Conservation (phyloP, 495 filamentous ascomycete species). For the Lophium mytilinum region DNA sequence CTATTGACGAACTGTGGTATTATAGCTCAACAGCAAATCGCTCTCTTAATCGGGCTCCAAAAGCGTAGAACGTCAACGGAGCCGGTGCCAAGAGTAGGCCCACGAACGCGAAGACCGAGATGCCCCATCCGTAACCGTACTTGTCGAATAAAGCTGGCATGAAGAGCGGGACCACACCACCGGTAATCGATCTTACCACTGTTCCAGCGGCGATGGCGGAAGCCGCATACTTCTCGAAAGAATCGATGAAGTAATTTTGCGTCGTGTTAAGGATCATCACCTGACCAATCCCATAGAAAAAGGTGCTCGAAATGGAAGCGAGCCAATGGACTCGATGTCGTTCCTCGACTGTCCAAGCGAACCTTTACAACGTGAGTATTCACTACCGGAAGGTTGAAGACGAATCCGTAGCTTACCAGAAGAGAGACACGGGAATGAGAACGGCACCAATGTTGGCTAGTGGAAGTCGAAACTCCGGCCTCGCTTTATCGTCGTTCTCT, state of each 20-base stretch:
- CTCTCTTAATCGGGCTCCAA: slow-evolving; percentile 3
- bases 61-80: slow-evolving; percentile 27
- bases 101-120: slow-evolving; percentile 26
- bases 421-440: neutral
- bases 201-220: slow-evolving; percentile 33
- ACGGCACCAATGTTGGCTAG: neutral
- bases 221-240: slow-evolving; percentile 31
- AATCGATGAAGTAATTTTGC: slow-evolving; percentile 33
- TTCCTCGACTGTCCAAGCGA: slow-evolving; percentile 26
- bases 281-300: slow-evolving; percentile 46
- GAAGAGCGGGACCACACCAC: slow-evolving; percentile 30
- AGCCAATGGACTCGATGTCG: slow-evolving; percentile 20
- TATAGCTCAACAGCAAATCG: no score
- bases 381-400: no score
- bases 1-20: no score
- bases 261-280: slow-evolving; percentile 41
- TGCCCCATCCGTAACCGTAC: slow-evolving; percentile 32
- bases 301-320: slow-evolving; percentile 19
- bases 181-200: slow-evolving; percentile 27
- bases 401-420: neutral
- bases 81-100: slow-evolving; percentile 23
- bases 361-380: no score
- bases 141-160: slow-evolving; percentile 29
- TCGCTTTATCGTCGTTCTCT: slow-evolving; percentile 2
- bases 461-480: slow-evolving; percentile 24